A percentile compares a stretch with the other conserved stretches of the same genome.
Conservation (phyloP, 768 basidiomycete species). For the Tylopilus rubrobrunneus region DNA sequence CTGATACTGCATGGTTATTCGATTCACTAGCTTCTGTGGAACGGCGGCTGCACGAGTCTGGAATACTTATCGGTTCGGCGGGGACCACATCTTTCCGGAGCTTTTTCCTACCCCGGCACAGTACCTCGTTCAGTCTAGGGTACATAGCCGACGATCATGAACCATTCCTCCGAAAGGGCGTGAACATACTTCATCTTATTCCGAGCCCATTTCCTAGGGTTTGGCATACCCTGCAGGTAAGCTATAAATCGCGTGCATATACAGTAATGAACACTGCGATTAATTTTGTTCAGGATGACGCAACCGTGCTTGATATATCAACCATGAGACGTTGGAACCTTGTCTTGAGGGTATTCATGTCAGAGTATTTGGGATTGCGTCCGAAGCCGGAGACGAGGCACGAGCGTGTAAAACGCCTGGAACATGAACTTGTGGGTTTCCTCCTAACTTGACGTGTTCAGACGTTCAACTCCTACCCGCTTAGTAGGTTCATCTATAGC, state of each 20-base stretch:
- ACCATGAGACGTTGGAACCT: conserved; percentile 90
- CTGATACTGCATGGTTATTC: conserved; percentile 92
- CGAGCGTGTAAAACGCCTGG: conserved; percentile 34
- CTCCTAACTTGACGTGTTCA: background rate
- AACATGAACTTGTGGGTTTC: conserved; percentile 46
- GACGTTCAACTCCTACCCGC: conserved; percentile 3
- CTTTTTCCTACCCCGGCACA: conserved; percentile 59
- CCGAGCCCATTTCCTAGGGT: conserved; percentile 83
- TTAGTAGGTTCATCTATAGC: conserved; percentile 18
- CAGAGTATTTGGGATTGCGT: conserved; percentile 79
- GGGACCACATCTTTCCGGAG: conserved; percentile 46
- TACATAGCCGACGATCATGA: conserved; percentile 91
- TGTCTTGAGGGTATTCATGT: conserved; percentile 79
- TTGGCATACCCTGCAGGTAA: conserved; percentile 79
- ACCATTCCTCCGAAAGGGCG: conserved; percentile 81
- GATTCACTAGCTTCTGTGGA: conserved; percentile 75
- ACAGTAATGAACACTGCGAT: background rate
- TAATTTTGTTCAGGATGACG: conserved; percentile 69
- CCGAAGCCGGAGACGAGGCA: conserved; percentile 39
- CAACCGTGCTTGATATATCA: conserved; percentile 74
- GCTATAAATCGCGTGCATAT: conserved; percentile 18
- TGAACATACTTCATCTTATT: conserved; percentile 88
- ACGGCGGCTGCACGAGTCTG: conserved; percentile 58
- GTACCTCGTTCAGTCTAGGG: conserved; percentile 38
- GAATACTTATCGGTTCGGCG: conserved; percentile 51